Percentiles rank a stretch among this genome's conserved stretches.
Evolutionary conservation across 331 rosid species (phyloP).

Genomic region (Rhamnella rubrinervis): DNA sequence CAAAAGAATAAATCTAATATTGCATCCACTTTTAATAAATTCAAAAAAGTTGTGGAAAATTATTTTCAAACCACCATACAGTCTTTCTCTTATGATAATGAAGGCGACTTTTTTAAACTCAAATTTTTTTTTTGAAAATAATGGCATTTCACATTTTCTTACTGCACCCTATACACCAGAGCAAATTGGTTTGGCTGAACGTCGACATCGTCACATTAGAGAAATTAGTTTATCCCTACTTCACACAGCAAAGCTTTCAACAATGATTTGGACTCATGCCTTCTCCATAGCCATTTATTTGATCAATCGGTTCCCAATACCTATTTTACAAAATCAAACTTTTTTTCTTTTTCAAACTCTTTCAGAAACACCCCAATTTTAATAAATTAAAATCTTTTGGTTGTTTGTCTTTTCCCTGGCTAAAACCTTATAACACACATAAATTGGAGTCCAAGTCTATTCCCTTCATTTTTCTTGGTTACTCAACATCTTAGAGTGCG

Average conservation of each 20-base stretch:
- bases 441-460: neutral
- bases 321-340: neutral
- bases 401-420: neutral
- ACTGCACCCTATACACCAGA: too few relatives aligned
- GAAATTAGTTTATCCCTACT: neutral
- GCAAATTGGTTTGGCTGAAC: too few relatives aligned
- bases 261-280: too few relatives aligned
- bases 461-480: neutral
- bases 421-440: neutral
- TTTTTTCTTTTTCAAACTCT: neutral
- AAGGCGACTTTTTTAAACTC: too few relatives aligned
- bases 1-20: neutral
- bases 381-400: neutral
- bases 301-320: too few relatives aligned
- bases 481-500: neutral
- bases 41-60: neutral
- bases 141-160: too few relatives aligned
- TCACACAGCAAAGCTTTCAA: neutral
- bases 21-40: constrained; percentile 6
- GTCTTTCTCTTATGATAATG: too few relatives aligned
- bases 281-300: too few relatives aligned
- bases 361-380: neutral
- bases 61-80: neutral
- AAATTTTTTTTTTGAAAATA: too few relatives aligned
- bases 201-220: neutral